These are phyloP conservation scores for Globisporangium paroecandrum DNA, from an alignment of 352 stramenopile genomes.

Conservation along the genomic window DNA sequence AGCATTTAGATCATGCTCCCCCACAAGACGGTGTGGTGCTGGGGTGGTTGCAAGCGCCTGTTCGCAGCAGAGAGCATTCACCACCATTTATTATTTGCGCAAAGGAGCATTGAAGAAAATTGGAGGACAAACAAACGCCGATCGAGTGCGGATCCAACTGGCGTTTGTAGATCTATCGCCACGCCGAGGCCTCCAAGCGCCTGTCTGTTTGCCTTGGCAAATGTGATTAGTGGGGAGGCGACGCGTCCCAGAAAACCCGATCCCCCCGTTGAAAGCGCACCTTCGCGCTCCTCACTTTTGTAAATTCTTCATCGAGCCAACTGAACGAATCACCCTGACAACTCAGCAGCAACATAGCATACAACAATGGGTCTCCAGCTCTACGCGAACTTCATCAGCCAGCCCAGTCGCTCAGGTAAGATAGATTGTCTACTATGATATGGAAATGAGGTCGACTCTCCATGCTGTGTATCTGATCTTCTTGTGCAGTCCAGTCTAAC, in stretches of 20 bases:
- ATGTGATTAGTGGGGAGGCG: no score
- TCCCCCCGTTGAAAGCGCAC: neutral
- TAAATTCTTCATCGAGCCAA: neutral
- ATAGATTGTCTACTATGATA: neutral
- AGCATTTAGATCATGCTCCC: no score
- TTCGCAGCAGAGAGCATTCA: no score
- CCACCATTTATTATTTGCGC: no score
- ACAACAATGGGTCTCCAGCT: slow-evolving; percentile 30
- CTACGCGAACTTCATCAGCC: slow-evolving; percentile 39
- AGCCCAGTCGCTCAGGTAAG: slow-evolving; percentile 24
- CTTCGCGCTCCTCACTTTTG: neutral
- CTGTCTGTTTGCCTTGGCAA: no score
- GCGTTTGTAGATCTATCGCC: neutral
- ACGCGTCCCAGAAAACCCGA: no score
- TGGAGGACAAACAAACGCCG: neutral
- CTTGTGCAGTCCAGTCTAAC: neutral
- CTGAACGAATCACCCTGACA: neutral
- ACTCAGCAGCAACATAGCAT: neutral
- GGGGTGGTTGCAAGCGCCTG: neutral
- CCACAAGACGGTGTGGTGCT: neutral
- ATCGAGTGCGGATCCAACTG: neutral
- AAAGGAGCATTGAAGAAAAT: neutral
- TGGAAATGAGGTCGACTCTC: neutral
- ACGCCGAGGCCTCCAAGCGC: no score
- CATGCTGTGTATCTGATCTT: neutral